Evolutionary conservation across 192 early-diverging fungal genomes (phyloP).

Genomic region (Coemansia sp.): DNA sequence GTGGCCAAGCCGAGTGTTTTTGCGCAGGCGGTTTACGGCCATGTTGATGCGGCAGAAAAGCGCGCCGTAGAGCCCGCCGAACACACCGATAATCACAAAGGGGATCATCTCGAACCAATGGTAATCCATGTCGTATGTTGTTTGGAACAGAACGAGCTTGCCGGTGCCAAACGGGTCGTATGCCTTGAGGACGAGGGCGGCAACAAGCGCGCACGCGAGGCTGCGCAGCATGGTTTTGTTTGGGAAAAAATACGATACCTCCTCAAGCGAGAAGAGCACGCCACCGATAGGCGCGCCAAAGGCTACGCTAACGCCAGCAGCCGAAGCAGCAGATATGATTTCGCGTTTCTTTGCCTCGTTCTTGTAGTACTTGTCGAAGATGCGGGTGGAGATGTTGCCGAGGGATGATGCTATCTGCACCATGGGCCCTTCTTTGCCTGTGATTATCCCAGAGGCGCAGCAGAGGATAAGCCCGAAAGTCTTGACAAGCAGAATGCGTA

Average conservation of each 20-base stretch:
- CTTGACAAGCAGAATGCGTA: constrained; percentile 89
- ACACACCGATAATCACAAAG: constrained; percentile 68
- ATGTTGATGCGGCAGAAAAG: constrained; percentile 76
- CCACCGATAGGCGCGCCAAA: constrained; percentile 98
- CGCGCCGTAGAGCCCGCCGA: constrained; percentile 84
- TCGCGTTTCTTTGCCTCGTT: constrained; percentile 96
- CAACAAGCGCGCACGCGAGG: constrained; percentile 70
- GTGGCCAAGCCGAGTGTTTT: constrained; percentile 66
- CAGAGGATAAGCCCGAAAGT: constrained; percentile 84
- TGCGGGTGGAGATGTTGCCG: constrained; percentile 81
- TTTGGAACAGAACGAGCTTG: constrained; percentile 63
- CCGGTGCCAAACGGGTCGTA: constrained; percentile 57
- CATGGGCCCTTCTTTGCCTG: constrained; percentile 94
- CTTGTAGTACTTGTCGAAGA: constrained; percentile 89
- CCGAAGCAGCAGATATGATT: constrained; percentile 89
- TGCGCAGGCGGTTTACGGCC: constrained; percentile 70
- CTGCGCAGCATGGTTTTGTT: constrained; percentile 68
- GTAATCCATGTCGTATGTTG: constrained; percentile 69
- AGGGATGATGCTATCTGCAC: constrained; percentile 90
- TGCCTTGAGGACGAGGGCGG: constrained; percentile 60
- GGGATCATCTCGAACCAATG: constrained; percentile 72
- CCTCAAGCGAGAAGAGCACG: constrained; percentile 91
- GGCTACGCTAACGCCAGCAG: constrained; percentile 92
- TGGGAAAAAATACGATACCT: constrained; percentile 83
- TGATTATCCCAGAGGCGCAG: constrained; percentile 80